Percentiles rank a stretch among this genome's conserved stretches.
phyloP scores from a whole-genome alignment of 2,329 filamentous ascomycete genomes.

The Cadophora sp. region DNA sequence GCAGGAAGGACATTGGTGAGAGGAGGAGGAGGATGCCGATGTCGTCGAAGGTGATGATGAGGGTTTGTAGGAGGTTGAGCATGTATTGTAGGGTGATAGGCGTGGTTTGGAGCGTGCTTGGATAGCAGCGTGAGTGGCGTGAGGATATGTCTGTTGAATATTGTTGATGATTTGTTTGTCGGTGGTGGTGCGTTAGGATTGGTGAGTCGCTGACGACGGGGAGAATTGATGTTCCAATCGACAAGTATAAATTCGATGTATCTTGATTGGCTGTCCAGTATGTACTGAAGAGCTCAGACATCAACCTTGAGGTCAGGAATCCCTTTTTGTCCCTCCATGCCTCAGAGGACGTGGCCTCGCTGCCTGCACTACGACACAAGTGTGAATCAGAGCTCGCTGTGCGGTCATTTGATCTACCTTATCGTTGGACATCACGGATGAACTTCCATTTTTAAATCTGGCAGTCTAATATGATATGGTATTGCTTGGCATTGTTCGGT shows the following conservation, averaged over 20 bases:
- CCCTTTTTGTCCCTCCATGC: conserved; percentile 4
- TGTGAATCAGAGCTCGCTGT: conserved; percentile 22
- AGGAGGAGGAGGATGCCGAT: conserved; percentile 35
- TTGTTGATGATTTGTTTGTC: not conserved
- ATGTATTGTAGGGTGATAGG: too few relatives aligned
- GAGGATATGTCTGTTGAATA: not conserved
- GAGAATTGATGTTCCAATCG: not conserved
- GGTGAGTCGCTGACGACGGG: not conserved
- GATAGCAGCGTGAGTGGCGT: not conserved
- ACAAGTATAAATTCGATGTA: not conserved
- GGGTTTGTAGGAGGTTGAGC: too few relatives aligned
- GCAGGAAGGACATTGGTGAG: conserved; percentile 28
- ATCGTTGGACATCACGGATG: not conserved
- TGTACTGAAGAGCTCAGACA: not conserved
- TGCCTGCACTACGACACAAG: not conserved
- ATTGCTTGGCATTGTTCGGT: not conserved
- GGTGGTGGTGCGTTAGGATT: not conserved
- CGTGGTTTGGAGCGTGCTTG: too few relatives aligned
- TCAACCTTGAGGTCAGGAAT: not conserved
- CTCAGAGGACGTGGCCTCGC: conserved; percentile 2
- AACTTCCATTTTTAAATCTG: not conserved
- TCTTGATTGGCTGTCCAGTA: not conserved
- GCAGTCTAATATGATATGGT: too few relatives aligned
- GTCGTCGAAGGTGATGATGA: conserved; percentile 32
- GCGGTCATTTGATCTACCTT: conserved; percentile 5